Evolutionary conservation across 768 basidiomycete species (phyloP).

Genomic region (Suillus discolor): DNA sequence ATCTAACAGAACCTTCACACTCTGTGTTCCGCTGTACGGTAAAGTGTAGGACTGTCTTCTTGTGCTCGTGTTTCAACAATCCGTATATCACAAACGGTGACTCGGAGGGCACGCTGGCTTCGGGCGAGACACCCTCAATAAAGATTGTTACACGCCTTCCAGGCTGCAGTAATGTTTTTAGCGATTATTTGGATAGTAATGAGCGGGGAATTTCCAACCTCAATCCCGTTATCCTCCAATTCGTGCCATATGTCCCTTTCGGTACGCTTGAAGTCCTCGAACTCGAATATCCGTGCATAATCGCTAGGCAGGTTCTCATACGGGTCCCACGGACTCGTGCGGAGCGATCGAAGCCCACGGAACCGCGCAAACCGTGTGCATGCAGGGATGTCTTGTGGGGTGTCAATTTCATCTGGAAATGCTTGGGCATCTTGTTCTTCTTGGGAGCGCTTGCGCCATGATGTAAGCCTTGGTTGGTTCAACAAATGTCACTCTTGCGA

Average conservation of each 20-base stretch:
- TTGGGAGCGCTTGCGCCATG: constrained; percentile 68
- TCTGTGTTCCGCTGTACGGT: constrained; percentile 95
- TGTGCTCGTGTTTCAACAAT: constrained; percentile 94
- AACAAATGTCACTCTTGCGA: constrained; percentile 2
- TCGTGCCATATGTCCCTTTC: constrained; percentile 68
- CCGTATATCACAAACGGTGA: constrained; percentile 73
- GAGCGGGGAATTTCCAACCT: constrained; percentile 48
- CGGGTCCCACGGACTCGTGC: constrained; percentile 97
- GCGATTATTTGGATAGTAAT: neutral
- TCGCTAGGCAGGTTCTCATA: constrained; percentile 94
- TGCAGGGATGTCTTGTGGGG: constrained; percentile 83
- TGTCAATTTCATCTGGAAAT: constrained; percentile 98
- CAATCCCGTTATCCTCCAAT: constrained; percentile 68
- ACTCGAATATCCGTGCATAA: constrained; percentile 95
- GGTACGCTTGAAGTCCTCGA: constrained; percentile 91
- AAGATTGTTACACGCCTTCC: constrained; percentile 80
- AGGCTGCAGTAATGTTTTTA: constrained; percentile 47
- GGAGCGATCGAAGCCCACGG: constrained; percentile 87
- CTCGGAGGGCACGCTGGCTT: constrained; percentile 40
- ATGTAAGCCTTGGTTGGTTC: constrained; percentile 52
- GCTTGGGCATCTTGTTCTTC: constrained; percentile 80
- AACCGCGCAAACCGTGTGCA: constrained; percentile 86
- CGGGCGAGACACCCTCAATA: constrained; percentile 73
- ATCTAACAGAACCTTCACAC: constrained; percentile 83
- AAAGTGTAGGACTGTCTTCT: constrained; percentile 90